These are phyloP conservation scores for Pleoardoris graminearum DNA, from an alignment of 2,329 filamentous ascomycete species.

Conservation along the genomic window DNA sequence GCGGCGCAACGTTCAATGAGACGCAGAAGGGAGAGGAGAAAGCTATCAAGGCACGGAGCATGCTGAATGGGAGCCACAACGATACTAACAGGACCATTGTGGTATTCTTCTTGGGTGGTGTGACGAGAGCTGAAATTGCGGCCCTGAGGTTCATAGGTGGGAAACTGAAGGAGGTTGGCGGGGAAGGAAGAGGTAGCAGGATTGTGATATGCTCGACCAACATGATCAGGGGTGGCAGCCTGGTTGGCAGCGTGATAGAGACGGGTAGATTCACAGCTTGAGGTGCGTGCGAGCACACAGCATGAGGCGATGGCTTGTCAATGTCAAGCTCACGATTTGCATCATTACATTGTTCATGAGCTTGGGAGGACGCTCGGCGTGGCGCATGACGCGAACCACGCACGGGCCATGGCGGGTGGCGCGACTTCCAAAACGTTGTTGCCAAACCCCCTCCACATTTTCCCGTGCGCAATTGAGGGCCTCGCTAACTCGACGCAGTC, in stretches of 20 bases:
- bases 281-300: background rate
- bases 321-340: no score
- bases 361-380: no score
- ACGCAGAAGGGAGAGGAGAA: slow-evolving; percentile 91
- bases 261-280: slow-evolving; percentile 50
- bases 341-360: no score
- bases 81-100: slow-evolving; percentile 75
- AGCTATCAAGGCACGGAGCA: slow-evolving; percentile 80
- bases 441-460: background rate
- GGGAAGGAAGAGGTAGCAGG: slow-evolving; percentile 69
- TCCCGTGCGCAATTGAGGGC: background rate
- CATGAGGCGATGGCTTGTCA: no score
- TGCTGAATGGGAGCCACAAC: slow-evolving; percentile 69
- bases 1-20: slow-evolving; percentile 88
- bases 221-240: slow-evolving; percentile 83
- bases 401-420: background rate
- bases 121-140: slow-evolving; percentile 95
- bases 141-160: slow-evolving; percentile 87
- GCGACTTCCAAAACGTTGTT: slow-evolving; percentile 1
- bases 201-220: slow-evolving; percentile 93
- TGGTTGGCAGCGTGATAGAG: slow-evolving; percentile 86
- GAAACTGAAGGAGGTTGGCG: slow-evolving; percentile 68
- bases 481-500: background rate
- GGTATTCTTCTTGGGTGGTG: slow-evolving; percentile 96
- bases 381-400: background rate